Conservation (phyloP, 176 grass and related monocot genomes). For the Ensete ventricosum region DNA sequence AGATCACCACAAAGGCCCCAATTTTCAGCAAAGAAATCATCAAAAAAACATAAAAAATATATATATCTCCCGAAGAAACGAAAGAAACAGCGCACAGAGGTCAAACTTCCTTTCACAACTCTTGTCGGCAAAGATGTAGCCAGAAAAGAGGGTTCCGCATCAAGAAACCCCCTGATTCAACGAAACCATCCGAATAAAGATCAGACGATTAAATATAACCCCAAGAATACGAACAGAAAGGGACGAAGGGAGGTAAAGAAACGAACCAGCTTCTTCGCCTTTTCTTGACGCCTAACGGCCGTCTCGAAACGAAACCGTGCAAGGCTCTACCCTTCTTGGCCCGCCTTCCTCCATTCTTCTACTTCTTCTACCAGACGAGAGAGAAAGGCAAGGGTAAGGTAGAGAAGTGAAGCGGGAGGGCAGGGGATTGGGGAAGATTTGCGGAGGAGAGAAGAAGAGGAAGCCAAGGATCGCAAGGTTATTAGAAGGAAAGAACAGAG, state of each 20-base stretch:
- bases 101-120: background rate
- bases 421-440: background rate
- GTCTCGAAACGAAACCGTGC: constrained; percentile 54
- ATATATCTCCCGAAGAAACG: background rate
- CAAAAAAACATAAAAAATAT: too few species aligned
- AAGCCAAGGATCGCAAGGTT: background rate
- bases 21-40: background rate
- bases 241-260: background rate
- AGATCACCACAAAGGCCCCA: background rate
- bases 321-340: constrained; percentile 26
- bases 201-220: background rate
- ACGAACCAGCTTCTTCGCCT: constrained; percentile 70
- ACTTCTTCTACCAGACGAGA: constrained; percentile 1
- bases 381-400: background rate
- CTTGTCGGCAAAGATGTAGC: too few species aligned
- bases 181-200: background rate
- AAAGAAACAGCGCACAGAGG: background rate
- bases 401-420: background rate
- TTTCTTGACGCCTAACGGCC: constrained; percentile 56
- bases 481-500: background rate
- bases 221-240: background rate
- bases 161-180: background rate
- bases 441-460: background rate
- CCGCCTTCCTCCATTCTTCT: constrained; percentile 10
- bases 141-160: background rate